These are phyloP conservation scores for Populus hybrid DNA, from an alignment of 441 rosid species.

Conservation along the genomic window DNA sequence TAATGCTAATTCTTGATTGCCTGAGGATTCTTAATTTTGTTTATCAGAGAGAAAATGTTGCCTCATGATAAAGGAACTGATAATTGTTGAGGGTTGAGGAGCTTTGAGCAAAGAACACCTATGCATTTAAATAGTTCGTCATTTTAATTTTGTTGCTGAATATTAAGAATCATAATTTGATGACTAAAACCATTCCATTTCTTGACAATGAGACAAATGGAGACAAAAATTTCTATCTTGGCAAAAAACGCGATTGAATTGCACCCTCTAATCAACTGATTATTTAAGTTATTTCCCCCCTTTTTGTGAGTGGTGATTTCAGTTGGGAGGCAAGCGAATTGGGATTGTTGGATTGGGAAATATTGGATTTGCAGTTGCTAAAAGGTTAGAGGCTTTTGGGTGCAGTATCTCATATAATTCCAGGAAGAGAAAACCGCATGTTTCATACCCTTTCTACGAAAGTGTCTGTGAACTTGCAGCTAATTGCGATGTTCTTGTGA, in stretches of 20 bases:
- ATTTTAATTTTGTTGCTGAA: background rate
- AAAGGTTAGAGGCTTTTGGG: slow-evolving; percentile 57
- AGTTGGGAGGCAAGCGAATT: slow-evolving; percentile 58
- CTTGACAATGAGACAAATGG: background rate
- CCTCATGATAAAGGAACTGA: background rate
- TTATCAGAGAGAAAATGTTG: background rate
- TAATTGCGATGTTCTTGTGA: slow-evolving; percentile 41
- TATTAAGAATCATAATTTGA: too few species aligned
- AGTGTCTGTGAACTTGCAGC: slow-evolving; percentile 49
- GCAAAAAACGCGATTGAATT: background rate
- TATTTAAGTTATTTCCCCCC: background rate
- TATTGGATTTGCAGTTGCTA: slow-evolving; percentile 47
- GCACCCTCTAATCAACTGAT: background rate
- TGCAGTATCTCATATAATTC: slow-evolving; percentile 58
- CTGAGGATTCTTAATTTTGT: background rate
- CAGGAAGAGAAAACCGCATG: slow-evolving; percentile 39
- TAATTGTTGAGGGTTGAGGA: background rate
- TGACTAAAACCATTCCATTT: too few species aligned
- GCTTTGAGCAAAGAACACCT: background rate
- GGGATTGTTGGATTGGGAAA: slow-evolving; percentile 63
- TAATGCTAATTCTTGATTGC: background rate
- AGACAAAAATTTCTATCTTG: background rate
- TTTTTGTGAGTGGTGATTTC: slow-evolving; percentile 3
- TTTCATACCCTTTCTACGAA: slow-evolving; percentile 38
- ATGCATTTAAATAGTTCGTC: background rate